Evolutionary conservation across 2,329 filamentous ascomycete genomes (phyloP).

Genomic region (Talaromyces sp.): DNA sequence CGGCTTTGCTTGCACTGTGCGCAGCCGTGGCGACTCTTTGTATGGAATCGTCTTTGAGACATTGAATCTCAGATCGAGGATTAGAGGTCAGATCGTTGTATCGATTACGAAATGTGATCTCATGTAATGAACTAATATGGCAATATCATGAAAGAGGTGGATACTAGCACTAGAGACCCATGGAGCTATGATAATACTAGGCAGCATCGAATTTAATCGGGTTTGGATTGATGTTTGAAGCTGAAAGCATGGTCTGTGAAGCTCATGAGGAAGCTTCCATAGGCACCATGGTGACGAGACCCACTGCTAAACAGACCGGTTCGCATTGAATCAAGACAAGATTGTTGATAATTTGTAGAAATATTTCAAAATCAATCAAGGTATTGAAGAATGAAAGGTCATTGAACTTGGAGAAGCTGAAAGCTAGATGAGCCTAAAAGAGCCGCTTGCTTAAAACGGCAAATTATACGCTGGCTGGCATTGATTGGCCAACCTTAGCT

Average conservation of each 20-base stretch:
- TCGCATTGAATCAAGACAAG: background rate
- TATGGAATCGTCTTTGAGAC: conserved; percentile 15
- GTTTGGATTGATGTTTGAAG: background rate
- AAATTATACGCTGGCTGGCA: background rate
- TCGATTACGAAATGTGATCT: background rate
- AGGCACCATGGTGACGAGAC: no score
- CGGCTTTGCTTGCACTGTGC: conserved; percentile 17
- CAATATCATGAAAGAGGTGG: background rate
- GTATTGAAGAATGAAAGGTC: background rate
- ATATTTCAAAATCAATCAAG: background rate
- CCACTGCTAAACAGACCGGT: background rate
- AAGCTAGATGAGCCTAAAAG: background rate
- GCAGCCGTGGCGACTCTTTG: conserved; percentile 16
- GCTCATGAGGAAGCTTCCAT: background rate
- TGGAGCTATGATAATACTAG: background rate
- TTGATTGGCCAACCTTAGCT: background rate
- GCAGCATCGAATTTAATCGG: background rate
- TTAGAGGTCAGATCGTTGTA: background rate
- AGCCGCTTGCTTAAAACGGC: background rate
- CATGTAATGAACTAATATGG: background rate
- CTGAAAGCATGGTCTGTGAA: background rate
- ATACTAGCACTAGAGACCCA: background rate
- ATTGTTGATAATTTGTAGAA: background rate
- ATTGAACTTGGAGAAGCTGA: background rate
- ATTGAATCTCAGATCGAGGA: background rate